These are phyloP conservation scores for Fusarium oligoseptatum DNA, from an alignment of 2,329 filamentous ascomycete species.

Conservation along the genomic window DNA sequence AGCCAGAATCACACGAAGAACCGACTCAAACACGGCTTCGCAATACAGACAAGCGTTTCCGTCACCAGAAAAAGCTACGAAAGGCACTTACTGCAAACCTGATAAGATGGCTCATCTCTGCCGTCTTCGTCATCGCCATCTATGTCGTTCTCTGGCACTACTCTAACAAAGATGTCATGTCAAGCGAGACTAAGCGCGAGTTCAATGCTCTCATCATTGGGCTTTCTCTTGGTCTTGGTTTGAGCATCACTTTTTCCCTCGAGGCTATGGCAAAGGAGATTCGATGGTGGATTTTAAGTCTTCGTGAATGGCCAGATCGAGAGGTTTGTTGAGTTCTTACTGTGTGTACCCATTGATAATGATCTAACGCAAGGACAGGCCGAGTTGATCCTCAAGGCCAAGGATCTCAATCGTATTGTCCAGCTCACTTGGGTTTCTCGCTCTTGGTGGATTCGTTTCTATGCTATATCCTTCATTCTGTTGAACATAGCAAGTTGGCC, in stretches of 20 bases:
- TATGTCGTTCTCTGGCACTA: constrained; percentile 34
- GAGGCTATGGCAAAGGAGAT: constrained; percentile 59
- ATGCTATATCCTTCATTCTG: constrained; percentile 35
- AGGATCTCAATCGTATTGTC: constrained; percentile 39
- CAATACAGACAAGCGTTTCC: constrained; percentile 4
- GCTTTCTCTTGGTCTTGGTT: constrained; percentile 50
- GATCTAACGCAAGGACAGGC: constrained; percentile 16
- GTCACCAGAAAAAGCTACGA: constrained; percentile 23
- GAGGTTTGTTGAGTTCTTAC: constrained; percentile 51
- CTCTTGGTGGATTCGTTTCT: constrained; percentile 29
- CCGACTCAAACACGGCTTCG: background rate
- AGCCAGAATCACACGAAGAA: background rate
- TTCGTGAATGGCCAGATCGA: constrained; percentile 51
- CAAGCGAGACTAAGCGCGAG: constrained; percentile 51
- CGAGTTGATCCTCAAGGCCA: constrained; percentile 37
- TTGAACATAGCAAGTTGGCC: constrained; percentile 19
- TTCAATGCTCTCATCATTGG: constrained; percentile 61
- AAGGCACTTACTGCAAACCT: constrained; percentile 28
- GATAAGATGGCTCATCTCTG: constrained; percentile 35
- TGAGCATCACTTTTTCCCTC: constrained; percentile 58
- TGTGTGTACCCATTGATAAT: background rate
- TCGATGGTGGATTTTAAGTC: constrained; percentile 61
- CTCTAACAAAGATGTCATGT: constrained; percentile 31
- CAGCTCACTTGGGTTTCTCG: constrained; percentile 31
- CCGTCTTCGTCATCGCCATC: constrained; percentile 31